Base-by-base conservation (phyloP, 2,329 filamentous ascomycete species). In the Hypocreales sp. region DNA sequence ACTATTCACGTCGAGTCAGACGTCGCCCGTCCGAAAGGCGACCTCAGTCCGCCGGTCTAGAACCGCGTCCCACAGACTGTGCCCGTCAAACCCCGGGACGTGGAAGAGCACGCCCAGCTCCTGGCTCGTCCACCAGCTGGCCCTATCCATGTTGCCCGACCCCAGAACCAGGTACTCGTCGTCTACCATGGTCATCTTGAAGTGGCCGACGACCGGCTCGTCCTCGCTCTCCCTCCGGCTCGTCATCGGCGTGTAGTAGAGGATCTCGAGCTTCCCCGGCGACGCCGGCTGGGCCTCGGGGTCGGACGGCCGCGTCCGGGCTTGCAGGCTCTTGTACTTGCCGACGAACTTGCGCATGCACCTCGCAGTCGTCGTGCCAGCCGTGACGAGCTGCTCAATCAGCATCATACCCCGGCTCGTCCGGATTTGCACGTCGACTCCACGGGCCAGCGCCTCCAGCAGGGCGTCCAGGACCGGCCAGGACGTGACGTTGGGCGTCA, bases 61-160 rank as follows among this genome's bases (percentile, higher is more conserved):
- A 7, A 56, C 46, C 6, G 37, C 40, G 12, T 56, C 48, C 56
- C 56, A 60, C 5, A 58, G 34, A n/a, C 40, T 38, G 20, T 46
- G 40, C 4, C 46, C 49, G 20, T 48, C 35, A 21, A 56, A 51
- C 1, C 41, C 48, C 3, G 55, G 54, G n/a, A 53, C 52, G 24
- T 63, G 52, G 29, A 72, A 64, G 22, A 72, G 41, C 17, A 90
- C 57, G 1, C 81, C 81, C 14, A 90, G 55, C 51, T 92, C 82
- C 50, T 90, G 82, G 47, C 79, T 86, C 5, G 82, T 90, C 50
- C 71, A 86, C 79, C 79, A 90, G 45, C 79, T 86, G 7, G 82
- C 80, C 1, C 81, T 67, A 51, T 92, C 82, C 62, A 86, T 71
- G 45, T 92, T 92, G 1, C 80, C 81, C 12, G 79, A 86, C 0